These are phyloP conservation scores for Ricinus communis DNA, from an alignment of 345 rosid species.

Conservation along the genomic window DNA sequence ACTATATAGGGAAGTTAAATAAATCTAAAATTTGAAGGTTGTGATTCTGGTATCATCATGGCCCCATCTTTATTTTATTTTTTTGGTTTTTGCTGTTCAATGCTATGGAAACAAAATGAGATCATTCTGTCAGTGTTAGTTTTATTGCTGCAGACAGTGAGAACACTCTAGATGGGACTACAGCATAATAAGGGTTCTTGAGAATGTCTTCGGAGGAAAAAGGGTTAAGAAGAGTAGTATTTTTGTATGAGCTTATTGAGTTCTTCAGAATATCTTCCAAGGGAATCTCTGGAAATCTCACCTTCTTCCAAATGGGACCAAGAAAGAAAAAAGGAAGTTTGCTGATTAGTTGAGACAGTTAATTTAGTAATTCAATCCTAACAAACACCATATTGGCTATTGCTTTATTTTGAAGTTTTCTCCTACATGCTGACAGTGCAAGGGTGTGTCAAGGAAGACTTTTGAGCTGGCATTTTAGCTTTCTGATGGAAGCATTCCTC, in stretches of 20 bases:
- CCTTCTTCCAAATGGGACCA: neutral
- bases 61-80: neutral
- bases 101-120: too few species aligned
- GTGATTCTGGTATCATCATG: too few species aligned
- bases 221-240: too few species aligned
- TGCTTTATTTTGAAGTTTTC: neutral
- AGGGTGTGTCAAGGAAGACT: constrained; percentile 34
- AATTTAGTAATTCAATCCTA: constrained; percentile 8
- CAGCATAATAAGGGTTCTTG: too few species aligned
- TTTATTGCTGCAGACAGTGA: neutral
- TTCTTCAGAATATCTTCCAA: neutral
- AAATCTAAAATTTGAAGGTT: too few species aligned
- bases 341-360: constrained; percentile 19
- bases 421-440: constrained; percentile 2
- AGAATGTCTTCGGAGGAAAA: too few species aligned
- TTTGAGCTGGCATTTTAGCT: constrained; percentile 51
- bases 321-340: neutral
- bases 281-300: too few species aligned
- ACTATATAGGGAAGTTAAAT: too few species aligned
- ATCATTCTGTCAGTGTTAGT: neutral
- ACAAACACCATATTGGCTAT: neutral
- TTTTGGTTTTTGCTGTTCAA: neutral
- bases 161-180: too few species aligned
- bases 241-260: too few species aligned
- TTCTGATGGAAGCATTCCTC: constrained; percentile 35